These are phyloP conservation scores for Vitis vinifera DNA, from an alignment of 164 flowering plant genomes.

Conservation along the genomic window ASM3070453v1 NC_081822.1:36598001-36598500, in stretches of 20 bases:
- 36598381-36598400: constrained; percentile 20
- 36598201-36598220: too few species aligned
- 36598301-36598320: constrained; percentile 4
- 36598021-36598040: neutral
- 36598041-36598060: constrained; percentile 59
- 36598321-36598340: neutral
- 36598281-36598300: neutral
- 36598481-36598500: neutral
- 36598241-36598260: too few species aligned
- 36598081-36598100: constrained; percentile 74
- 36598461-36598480: neutral
- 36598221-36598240: too few species aligned
- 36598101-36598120: too few species aligned
- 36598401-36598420: constrained; percentile 14
- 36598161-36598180: too few species aligned
- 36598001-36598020: neutral
- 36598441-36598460: constrained; percentile 1
- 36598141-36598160: too few species aligned
- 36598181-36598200: too few species aligned
- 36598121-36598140: too few species aligned
- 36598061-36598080: constrained; percentile 82
- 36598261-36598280: neutral
- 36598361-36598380: constrained; percentile 55
- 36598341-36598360: constrained; percentile 53
- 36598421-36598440: constrained; percentile 41